phyloP scores from a whole-genome alignment of 805 yeast species.

The Pichia eremophila region DNA sequence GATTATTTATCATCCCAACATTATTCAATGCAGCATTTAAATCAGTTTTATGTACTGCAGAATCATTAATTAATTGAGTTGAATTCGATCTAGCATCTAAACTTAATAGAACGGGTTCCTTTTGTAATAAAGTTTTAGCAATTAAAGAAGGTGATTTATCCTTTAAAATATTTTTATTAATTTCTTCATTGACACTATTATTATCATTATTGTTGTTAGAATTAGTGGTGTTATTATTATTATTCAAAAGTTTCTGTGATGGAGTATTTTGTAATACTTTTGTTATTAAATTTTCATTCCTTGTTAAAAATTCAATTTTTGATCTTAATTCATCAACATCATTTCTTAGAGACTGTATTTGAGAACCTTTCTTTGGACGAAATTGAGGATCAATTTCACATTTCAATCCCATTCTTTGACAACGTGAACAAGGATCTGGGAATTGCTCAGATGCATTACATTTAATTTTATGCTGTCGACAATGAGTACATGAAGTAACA shows the following conservation, averaged over 20 bases:
- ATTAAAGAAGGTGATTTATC: conserved; percentile 10
- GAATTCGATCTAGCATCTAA: conserved; percentile 23
- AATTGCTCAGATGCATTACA: conserved; percentile 82
- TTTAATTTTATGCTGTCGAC: conserved; percentile 88
- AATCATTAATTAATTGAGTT: conserved; percentile 33
- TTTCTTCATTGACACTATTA: not conserved
- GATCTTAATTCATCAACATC: conserved; percentile 76
- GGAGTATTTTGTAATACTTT: conserved; percentile 42
- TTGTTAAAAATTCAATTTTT: conserved; percentile 55
- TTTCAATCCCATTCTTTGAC: conserved; percentile 66
- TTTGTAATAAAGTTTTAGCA: conserved; percentile 35
- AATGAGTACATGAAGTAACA: conserved; percentile 87
- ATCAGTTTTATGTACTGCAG: conserved; percentile 31
- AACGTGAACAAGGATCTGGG: conserved; percentile 76
- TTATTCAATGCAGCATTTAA: conserved; percentile 33
- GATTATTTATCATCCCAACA: conserved; percentile 12
- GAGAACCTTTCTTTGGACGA: conserved; percentile 86
- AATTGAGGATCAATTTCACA: conserved; percentile 91
- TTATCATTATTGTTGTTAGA: not conserved
- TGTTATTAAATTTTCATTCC: conserved; percentile 59
- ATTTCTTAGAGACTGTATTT: conserved; percentile 70
- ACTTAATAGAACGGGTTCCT: conserved; percentile 33
- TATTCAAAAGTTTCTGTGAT: conserved; percentile 4
- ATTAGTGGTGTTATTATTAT: not conserved
- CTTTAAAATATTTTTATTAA: not conserved